Conservation (phyloP, 805 yeast genomes). For the Kodamaea fukazawae region DNA sequence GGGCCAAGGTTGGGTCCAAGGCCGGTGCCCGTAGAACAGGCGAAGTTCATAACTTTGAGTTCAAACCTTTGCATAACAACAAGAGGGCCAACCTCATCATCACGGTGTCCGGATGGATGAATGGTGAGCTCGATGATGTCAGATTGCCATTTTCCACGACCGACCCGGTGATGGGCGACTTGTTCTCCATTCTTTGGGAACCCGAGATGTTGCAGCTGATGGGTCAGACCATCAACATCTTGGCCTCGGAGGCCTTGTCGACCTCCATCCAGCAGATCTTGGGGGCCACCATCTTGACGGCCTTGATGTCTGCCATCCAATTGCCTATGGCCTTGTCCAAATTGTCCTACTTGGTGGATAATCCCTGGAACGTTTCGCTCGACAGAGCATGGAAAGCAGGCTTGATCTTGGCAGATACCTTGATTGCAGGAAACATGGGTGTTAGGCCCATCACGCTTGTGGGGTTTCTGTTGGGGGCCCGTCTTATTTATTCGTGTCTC, state of each 20-base stretch:
- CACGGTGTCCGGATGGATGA: constrained; percentile 98
- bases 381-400: constrained; percentile 99
- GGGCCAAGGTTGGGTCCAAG: constrained; percentile 80
- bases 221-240: constrained; percentile 92
- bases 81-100: constrained; percentile 81
- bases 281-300: constrained; percentile 85
- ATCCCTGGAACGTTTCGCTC: constrained; percentile 96
- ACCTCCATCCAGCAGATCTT: constrained; percentile 93
- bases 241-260: constrained; percentile 90
- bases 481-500: constrained; percentile 87
- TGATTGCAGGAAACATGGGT: constrained; percentile 84
- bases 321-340: constrained; percentile 90
- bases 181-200: constrained; percentile 91
- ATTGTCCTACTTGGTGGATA: constrained; percentile 83
- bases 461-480: constrained; percentile 91
- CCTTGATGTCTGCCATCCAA: constrained; percentile 90
- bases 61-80: constrained; percentile 88
- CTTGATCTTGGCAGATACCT: constrained; percentile 81
- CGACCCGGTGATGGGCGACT: constrained; percentile 97
- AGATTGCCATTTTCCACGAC: constrained; percentile 93
- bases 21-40: constrained; percentile 90
- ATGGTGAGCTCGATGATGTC: constrained; percentile 91
- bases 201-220: constrained; percentile 94
- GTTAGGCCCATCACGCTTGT: constrained; percentile 88
- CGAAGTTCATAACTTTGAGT: constrained; percentile 89